phyloP scores from a whole-genome alignment of 768 basidiomycete genomes.

The Tulasnella calospora region DNA sequence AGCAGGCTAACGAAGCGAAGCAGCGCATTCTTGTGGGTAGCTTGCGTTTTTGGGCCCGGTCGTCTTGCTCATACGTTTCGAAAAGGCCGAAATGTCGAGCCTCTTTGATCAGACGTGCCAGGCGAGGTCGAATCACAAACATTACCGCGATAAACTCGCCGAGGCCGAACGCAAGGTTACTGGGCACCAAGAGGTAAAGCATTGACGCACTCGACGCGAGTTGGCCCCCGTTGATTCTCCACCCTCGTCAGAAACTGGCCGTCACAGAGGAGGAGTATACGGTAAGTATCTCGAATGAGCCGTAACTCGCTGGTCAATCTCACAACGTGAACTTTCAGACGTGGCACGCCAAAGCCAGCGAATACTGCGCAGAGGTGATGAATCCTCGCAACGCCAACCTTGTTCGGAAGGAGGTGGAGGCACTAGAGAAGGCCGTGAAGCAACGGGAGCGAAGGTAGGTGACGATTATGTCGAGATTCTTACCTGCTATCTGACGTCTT shows the following conservation, averaged over 20 bases:
- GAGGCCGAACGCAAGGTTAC: constrained; percentile 47
- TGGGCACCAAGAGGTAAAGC: constrained; percentile 40
- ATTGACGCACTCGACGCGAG: background rate
- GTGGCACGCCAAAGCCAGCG: constrained; percentile 60
- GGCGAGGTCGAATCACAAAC: constrained; percentile 46
- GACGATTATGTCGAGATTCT: background rate
- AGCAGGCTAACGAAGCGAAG: constrained; percentile 48
- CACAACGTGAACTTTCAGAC: constrained; percentile 38
- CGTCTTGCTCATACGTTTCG: background rate
- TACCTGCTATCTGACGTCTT: background rate
- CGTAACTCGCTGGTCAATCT: background rate
- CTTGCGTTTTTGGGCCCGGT: constrained; percentile 6
- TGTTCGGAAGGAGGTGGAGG: constrained; percentile 58
- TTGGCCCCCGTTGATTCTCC: background rate
- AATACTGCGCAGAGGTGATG: constrained; percentile 55
- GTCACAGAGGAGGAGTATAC: constrained; percentile 52
- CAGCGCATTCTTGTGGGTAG: constrained; percentile 43
- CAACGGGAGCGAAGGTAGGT: constrained; percentile 60
- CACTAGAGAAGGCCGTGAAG: constrained; percentile 58
- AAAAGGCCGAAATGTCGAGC: constrained; percentile 48
- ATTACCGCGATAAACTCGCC: constrained; percentile 52
- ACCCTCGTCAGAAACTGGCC: background rate
- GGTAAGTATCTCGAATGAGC: constrained; percentile 38
- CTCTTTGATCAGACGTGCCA: constrained; percentile 49
- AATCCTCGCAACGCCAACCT: constrained; percentile 54